phyloP scores from a whole-genome alignment of 257 asterid species.

The Henckelia pumila region DNA sequence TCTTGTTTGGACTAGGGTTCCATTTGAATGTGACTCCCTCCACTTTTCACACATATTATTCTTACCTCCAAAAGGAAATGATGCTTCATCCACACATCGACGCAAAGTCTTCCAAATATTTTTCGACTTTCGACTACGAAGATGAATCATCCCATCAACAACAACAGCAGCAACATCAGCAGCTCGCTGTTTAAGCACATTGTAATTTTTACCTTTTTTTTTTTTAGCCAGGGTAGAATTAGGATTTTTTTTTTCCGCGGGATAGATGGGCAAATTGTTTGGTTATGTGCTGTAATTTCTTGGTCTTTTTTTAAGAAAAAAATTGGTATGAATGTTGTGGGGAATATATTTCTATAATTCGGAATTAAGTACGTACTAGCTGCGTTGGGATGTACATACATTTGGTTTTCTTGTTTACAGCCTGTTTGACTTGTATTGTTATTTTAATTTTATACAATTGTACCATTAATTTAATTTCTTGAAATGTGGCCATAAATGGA shows the following conservation, averaged over 20 bases:
- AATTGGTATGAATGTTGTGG: slow-evolving; percentile 25
- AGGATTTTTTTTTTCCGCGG: slow-evolving; percentile 15
- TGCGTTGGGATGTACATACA: slow-evolving; percentile 34
- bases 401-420: slow-evolving; percentile 30
- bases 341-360: slow-evolving; percentile 17
- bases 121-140: slow-evolving; percentile 52
- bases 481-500: neutral
- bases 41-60: slow-evolving; percentile 63
- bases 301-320: slow-evolving; percentile 9
- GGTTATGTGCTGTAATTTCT: slow-evolving; percentile 24
- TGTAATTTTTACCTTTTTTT: neutral
- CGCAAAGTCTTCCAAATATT: slow-evolving; percentile 52
- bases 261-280: slow-evolving; percentile 7
- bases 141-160: slow-evolving; percentile 73
- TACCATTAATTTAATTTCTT: neutral
- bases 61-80: slow-evolving; percentile 77
- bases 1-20: slow-evolving; percentile 84
- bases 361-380: slow-evolving; percentile 19
- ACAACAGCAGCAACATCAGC: slow-evolving; percentile 50
- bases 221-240: slow-evolving; percentile 38
- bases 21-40: slow-evolving; percentile 83
- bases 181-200: slow-evolving; percentile 59
- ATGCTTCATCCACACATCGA: slow-evolving; percentile 37
- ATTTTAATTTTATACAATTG: neutral
- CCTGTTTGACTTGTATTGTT: slow-evolving; percentile 26